Evolutionary conservation across 495 filamentous ascomycete genomes (phyloP), one percentile per base, ranked within the genome.

Genomic region (Rusavskia elegans): DNA sequence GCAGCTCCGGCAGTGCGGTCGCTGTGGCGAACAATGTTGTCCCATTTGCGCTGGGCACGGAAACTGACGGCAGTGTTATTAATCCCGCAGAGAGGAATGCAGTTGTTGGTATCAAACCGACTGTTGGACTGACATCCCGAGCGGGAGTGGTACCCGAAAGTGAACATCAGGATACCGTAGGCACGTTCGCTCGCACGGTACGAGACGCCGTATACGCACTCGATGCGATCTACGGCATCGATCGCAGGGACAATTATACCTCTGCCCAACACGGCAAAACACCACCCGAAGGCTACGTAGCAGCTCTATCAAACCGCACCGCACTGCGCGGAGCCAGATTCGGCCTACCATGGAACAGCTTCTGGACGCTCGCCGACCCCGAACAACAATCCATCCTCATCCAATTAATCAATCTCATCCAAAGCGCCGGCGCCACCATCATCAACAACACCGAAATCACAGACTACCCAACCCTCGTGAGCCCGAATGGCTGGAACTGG

Each of bases 21-120:
- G 76, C 75, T 19, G 80, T 87, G 13, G 71, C 75, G 1, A 73
- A 74, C 20, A 85, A 86, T 59, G 55, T 78, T 32, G 64, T 80
- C 30, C 68, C 75, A 0, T 79, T 86, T 61, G 69, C 79, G 1
- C 59, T 86, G 5, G 83, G 83, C n/a, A 84, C 83, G 0, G 83
- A 85, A 64, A 87, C 82, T 0, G 83, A 87, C 60, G 81, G 81
- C 16, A 82, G 78, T 67, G 75, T 85, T 7, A 84, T 85, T 63
- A 81, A 80, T 61, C 83, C 83, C 4, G 82, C 83, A 1, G 75
- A 82, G 64, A 60, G 79, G 16, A 84, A 82, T 56, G 73, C 73
- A 0, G 60, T 85, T 5, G 78, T 83, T 8, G 80, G 80, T 16
- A 78, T 83, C 61, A 85, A 84, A 62, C 80, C 81, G 7, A 82